Evolutionary conservation across 306 rosid genomes (phyloP).

Genomic region (Rosa chinensis): DNA sequence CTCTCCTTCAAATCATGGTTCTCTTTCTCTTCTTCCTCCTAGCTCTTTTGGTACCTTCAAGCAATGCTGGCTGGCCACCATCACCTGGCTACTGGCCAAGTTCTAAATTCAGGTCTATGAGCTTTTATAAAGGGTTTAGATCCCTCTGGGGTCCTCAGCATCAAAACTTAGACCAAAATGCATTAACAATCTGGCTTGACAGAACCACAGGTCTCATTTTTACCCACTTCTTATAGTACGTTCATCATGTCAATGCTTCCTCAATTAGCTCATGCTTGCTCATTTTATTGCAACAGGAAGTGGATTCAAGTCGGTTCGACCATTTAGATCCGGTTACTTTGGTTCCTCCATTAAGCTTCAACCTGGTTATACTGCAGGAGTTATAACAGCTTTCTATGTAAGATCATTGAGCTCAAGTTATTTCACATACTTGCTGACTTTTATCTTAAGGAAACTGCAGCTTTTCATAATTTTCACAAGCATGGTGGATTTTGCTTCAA

Average conservation of each 20-base stretch:
- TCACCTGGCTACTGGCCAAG: conserved; percentile 97
- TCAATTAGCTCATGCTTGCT: not conserved
- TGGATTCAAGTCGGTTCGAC: conserved; percentile 85
- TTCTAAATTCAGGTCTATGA: conserved; percentile 58
- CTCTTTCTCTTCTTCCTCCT: conserved; percentile 40
- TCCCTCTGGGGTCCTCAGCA: conserved; percentile 95
- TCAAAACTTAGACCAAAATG: conserved; percentile 56
- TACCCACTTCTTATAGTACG: not conserved
- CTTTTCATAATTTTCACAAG: not conserved
- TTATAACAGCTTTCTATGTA: conserved; percentile 92
- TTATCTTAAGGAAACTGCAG: not conserved
- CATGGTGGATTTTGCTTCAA: not conserved
- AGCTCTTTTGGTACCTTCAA: conserved; percentile 39
- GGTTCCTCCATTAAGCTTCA: conserved; percentile 87
- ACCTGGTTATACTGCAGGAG: conserved; percentile 97
- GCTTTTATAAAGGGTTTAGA: conserved; percentile 60
- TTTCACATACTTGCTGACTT: not conserved
- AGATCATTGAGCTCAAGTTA: conserved; percentile 17
- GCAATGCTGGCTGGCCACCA: conserved; percentile 75
- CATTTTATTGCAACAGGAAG: conserved; percentile 54
- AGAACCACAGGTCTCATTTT: conserved; percentile 54
- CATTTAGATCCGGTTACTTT: conserved; percentile 92
- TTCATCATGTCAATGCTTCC: conserved; percentile 4
- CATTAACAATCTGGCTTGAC: conserved; percentile 89
- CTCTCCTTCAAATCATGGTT: conserved; percentile 41